Base-by-base conservation (phyloP, 306 rosid species). In the Medicago truncatula region DNA sequence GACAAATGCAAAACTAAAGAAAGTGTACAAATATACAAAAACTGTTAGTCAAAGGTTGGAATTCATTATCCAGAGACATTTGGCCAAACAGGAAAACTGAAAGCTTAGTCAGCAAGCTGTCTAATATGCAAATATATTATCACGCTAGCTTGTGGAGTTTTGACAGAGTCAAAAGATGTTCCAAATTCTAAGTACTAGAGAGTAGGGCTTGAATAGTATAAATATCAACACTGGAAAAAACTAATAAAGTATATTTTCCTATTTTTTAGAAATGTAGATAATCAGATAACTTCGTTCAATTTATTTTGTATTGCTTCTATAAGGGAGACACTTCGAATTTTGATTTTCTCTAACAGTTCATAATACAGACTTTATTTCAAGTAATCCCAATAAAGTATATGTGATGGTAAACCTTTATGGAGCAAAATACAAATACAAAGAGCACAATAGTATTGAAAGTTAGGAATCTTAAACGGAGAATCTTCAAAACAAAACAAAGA, bases 401-500 rank as follows among this genome's bases (percentile, higher is more conserved):
- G 1, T 34, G 31, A 40, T 0, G 25, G 72, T 36, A 70, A n/a
- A 38, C 63, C 52, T 47, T 73, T 31, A 18, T 23, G 31, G 16
- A 76, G 62, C 53, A 69, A 9, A 38, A 75, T 8, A 39, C 14
- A 14, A 44, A 77, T 34, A 70, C 7, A 36, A 23, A 63, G 31
- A 28, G 70, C 61, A 53, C 10, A 44, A 80, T 9, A 36, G 18
- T 14, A 31, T 34, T 16, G 34, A 58, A 40, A 28, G 39, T 10
- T 3, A 63, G 11, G 73, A 68, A 69, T 66, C 38, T 15, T 23
- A 40, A 63, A 38, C 58, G 38, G 71, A 31, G 77, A 40, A 39
- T 78, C 21, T 60, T 76, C 70, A 12, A 63, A 57, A 8, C 39
- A 25, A 78, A 57, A 65, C 62, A 6, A 39, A 31, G 14, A 69